Base-by-base conservation (phyloP, 2,329 filamentous ascomycete species). In the Elsinoe ampelina region DNA sequence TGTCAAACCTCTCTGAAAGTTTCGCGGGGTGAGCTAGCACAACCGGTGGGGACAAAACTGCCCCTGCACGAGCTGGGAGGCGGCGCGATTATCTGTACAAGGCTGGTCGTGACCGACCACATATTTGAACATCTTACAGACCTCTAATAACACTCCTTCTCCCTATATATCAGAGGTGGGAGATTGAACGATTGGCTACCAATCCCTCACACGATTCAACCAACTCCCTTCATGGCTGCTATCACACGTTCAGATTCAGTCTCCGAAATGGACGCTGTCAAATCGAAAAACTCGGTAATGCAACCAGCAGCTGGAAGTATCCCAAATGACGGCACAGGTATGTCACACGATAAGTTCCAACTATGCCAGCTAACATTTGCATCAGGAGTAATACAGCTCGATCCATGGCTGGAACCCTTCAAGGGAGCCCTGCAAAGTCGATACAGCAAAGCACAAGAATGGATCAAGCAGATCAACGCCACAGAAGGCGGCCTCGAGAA, bases 331-430 rank as follows among this genome's bases (percentile, higher is more conserved):
- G 86, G 86, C 70, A 89, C 86, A 59, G 86, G 86, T 89, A 71
- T 62, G 13, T 48, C 48, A 35, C 20, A 36, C 5, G 10, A n/a
- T 11, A 38, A 58, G 61, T 56, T 47, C 7, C 48, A n/a, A 5
- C 66, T 48, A 63, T n/a, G 10, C 12, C 34, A 48, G 54, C 66
- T 67, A 57, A 67, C 57, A 43, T 26, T 26, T 12, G 15, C 6
- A 38, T 4, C 68, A 95, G 93, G 92, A 64, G 90, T 96, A 54
- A 73, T 95, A 62, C 76, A 87, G 70, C 79, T 97, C 58, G 93
- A 98, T 69, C 89, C 91, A 45, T 97, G 86, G 82, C 83, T 98
- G 55, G 81, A 82, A 54, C 92, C 93, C 3, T 96, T 95, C 77
- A 81, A 83, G 65, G 88, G 86, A 57, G 76, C 84, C 32, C 77